Percentiles rank a stretch among this genome's conserved stretches.
Conservation (phyloP, 106 monocot species). For the Allium sativum region DNA sequence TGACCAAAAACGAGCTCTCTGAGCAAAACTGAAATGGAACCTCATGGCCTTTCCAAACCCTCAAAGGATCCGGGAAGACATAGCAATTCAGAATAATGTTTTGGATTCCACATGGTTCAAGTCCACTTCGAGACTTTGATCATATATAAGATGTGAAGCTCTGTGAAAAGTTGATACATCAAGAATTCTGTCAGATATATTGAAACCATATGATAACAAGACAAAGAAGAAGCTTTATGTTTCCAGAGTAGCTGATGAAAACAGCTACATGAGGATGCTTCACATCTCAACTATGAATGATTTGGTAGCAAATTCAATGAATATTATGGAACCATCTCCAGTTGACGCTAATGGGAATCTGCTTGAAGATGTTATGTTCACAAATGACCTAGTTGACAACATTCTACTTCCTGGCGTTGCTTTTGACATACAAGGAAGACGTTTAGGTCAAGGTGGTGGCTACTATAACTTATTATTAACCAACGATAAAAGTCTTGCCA, state of each 20-base stretch:
- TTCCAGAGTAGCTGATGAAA: conserved; percentile 84
- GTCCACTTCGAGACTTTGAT: conserved; percentile 49
- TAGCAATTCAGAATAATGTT: conserved; percentile 46
- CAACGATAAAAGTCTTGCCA: conserved; percentile 45
- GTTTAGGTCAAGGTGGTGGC: conserved; percentile 85
- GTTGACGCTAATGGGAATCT: conserved; percentile 46
- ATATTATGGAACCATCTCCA: conserved; percentile 89
- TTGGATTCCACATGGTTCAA: conserved; percentile 80
- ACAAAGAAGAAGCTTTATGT: conserved; percentile 80
- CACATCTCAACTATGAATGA: conserved; percentile 58
- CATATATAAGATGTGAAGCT: conserved; percentile 78
- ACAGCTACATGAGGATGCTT: conserved; percentile 91
- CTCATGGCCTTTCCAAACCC: conserved; percentile 29
- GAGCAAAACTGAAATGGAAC: conserved; percentile 24
- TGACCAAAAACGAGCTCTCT: conserved; percentile 30
- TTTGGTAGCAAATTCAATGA: conserved; percentile 86
- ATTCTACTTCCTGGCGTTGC: conserved; percentile 73
- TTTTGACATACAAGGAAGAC: conserved; percentile 60
- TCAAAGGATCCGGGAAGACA: conserved; percentile 45
- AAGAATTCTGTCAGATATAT: conserved; percentile 60
- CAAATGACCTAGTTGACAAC: conserved; percentile 60
- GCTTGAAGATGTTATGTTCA: conserved; percentile 83
- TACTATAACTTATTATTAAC: conserved; percentile 70
- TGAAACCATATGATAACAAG: conserved; percentile 23
- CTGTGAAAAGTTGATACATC: conserved; percentile 86